Evolutionary conservation across 1,139 yeast species (phyloP), one percentile per base, ranked within the genome.

Genomic region (Magnusiomyces suaveolens): DNA sequence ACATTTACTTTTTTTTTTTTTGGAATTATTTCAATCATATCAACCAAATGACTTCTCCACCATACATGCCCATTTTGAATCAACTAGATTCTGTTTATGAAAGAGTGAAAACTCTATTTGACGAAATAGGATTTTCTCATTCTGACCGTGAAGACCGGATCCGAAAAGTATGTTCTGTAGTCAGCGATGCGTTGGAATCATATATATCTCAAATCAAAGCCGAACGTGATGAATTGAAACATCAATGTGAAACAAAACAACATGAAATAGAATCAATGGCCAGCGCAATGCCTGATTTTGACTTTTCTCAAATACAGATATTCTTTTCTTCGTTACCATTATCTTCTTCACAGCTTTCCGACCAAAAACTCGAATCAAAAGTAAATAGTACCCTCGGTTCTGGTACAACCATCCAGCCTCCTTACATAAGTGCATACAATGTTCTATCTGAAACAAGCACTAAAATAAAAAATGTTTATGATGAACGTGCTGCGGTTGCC

Each of bases 151-250:
- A 60, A 23, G 51, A 56, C 2, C 58, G 72, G n/a, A 71, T 67
- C 53, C 61, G 62, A 36, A 59, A 60, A 39, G 60, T 70, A 12
- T 64, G 64, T 50, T 57, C 63, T 14, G 67, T 63, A 18, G 61
- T 70, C 16, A 57, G 65, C 1, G 60, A 60, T 20, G 70, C 72
- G 2, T 58, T 69, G 24, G 67, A 66, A 29, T 55, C 56, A 21
- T 67, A 68, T 52, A 65, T 70, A 16, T 53, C 54, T 3, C 59
- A 59, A 10, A 69, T 67, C 4, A 55, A 60, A 4, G 50, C 59
- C 25, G 72, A 70, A 54, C 58, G 69, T 14, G 70, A 70, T 51
- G 54, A 53, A 14, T 43, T 66, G 29, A 52, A 52, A 12, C 48
- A 53, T 12, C 54, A 62, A 24, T 70, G 73, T 55, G 48, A 54